These are phyloP conservation scores for Eudorina sp. DNA, from an alignment of 139 green algal species.

Conservation along the genomic window DNA sequence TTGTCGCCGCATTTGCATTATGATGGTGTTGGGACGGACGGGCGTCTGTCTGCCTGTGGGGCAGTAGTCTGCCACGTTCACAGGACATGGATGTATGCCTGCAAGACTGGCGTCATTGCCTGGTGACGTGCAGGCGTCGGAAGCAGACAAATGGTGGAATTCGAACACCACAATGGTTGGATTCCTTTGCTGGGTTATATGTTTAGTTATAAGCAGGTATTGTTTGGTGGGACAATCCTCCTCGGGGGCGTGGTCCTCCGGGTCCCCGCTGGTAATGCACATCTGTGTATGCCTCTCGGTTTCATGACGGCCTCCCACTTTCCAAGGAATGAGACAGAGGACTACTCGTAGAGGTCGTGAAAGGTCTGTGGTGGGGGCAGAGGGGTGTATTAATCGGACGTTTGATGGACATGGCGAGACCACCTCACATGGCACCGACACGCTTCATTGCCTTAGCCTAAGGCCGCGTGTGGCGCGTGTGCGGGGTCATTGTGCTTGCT, in stretches of 20 bases:
- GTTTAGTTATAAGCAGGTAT: conserved; percentile 26
- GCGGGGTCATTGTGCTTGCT: no score
- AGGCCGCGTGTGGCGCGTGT: no score
- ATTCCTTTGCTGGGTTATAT: conserved; percentile 7
- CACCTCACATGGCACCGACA: not conserved
- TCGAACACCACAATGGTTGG: not conserved
- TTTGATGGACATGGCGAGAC: not conserved
- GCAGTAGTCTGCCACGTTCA: not conserved
- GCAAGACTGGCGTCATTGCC: not conserved
- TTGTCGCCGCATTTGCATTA: conserved; percentile 26
- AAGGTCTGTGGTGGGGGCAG: not conserved
- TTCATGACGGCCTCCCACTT: not conserved
- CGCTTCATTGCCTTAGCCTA: no score
- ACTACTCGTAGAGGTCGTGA: conserved; percentile 16
- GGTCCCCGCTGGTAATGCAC: not conserved
- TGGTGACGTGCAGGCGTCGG: not conserved
- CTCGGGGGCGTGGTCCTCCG: not conserved
- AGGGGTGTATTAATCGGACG: not conserved
- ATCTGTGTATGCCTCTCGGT: conserved; percentile 15
- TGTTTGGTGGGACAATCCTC: not conserved
- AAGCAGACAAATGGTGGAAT: not conserved
- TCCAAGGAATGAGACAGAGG: no score
- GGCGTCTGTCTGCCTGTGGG: not conserved
- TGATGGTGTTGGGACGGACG: not conserved
- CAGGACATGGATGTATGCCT: not conserved